These are phyloP conservation scores for Triglochin maritima DNA, from an alignment of 106 monocot species.

Conservation along the genomic window DNA sequence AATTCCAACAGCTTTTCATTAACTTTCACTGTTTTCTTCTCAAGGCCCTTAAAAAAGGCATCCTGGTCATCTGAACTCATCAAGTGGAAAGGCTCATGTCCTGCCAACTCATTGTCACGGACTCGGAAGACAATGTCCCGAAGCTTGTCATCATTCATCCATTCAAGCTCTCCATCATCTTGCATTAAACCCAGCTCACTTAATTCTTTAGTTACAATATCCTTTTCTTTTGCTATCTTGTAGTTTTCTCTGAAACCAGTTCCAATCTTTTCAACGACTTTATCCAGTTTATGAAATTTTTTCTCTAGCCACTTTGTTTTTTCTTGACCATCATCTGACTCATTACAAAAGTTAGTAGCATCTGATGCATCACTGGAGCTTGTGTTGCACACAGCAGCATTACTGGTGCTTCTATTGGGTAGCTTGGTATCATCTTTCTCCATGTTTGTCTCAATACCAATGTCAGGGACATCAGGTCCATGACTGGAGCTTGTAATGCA, in stretches of 20 bases:
- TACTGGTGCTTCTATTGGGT: not conserved
- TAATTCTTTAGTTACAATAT: constrained; percentile 16
- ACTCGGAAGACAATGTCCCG: constrained; percentile 71
- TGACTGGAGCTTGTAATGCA: not conserved
- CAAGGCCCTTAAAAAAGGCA: constrained; percentile 59
- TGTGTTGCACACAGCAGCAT: too few relatives aligned
- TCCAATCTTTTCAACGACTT: constrained; percentile 45
- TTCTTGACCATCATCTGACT: not conserved
- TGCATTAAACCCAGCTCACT: constrained; percentile 33
- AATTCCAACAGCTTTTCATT: constrained; percentile 46
- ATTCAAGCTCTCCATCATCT: constrained; percentile 56
- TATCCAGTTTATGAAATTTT: constrained; percentile 50
- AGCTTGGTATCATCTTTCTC: not conserved
- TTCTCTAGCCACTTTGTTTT: constrained; percentile 44
- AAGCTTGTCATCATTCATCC: constrained; percentile 80
- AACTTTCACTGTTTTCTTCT: constrained; percentile 51
- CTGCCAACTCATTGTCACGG: constrained; percentile 63
- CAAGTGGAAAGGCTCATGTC: constrained; percentile 64
- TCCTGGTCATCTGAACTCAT: constrained; percentile 46
- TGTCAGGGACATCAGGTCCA: constrained; percentile 5
- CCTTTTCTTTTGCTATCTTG: constrained; percentile 52
- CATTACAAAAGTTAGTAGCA: not conserved
- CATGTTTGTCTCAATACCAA: not conserved
- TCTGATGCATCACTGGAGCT: too few relatives aligned
- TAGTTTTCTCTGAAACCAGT: constrained; percentile 62